These are phyloP conservation scores for Botrytis cinerea DNA, from an alignment of 2,329 filamentous ascomycete genomes.

Conservation along the genomic window DNA sequence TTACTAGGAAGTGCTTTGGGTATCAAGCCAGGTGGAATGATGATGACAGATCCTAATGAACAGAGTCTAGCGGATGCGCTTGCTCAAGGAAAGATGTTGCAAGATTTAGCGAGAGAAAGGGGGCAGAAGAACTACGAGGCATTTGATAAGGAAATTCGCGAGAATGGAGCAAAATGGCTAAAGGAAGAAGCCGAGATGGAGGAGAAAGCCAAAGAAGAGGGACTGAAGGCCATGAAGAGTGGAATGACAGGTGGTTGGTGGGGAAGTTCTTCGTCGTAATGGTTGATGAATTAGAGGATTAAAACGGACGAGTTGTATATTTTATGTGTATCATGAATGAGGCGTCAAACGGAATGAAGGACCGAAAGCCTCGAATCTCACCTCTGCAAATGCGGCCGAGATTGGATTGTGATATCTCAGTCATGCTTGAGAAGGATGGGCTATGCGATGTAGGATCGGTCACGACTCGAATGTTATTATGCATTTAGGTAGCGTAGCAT, in stretches of 20 bases:
- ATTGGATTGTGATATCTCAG: neutral
- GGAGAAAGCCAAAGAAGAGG: slow-evolving; percentile 87
- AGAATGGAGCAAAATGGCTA: slow-evolving; percentile 94
- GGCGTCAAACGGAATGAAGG: slow-evolving; percentile 13
- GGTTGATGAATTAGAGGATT: neutral
- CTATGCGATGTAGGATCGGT: neutral
- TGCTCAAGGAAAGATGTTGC: slow-evolving; percentile 93
- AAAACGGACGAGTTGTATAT: slow-evolving; percentile 12
- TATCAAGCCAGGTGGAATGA: slow-evolving; percentile 69
- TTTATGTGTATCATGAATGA: slow-evolving; percentile 14
- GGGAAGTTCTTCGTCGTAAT: slow-evolving; percentile 29
- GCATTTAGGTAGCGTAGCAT: neutral
- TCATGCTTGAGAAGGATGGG: neutral
- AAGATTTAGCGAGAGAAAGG: slow-evolving; percentile 89
- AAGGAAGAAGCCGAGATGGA: slow-evolving; percentile 88
- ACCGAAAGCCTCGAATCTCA: slow-evolving; percentile 7
- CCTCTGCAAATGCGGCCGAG: slow-evolving; percentile 10
- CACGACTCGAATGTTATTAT: neutral
- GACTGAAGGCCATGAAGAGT: slow-evolving; percentile 88
- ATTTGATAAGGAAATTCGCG: slow-evolving; percentile 85
- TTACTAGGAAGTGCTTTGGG: slow-evolving; percentile 73
- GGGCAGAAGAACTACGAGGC: slow-evolving; percentile 88
- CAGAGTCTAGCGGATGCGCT: slow-evolving; percentile 73
- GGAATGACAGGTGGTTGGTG: slow-evolving; percentile 64
- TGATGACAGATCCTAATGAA: slow-evolving; percentile 56